A percentile compares a stretch with the other conserved stretches of the same genome.
Evolutionary conservation across 345 rosid species (phyloP).

Genomic region (Streptanthus diversifolius): DNA sequence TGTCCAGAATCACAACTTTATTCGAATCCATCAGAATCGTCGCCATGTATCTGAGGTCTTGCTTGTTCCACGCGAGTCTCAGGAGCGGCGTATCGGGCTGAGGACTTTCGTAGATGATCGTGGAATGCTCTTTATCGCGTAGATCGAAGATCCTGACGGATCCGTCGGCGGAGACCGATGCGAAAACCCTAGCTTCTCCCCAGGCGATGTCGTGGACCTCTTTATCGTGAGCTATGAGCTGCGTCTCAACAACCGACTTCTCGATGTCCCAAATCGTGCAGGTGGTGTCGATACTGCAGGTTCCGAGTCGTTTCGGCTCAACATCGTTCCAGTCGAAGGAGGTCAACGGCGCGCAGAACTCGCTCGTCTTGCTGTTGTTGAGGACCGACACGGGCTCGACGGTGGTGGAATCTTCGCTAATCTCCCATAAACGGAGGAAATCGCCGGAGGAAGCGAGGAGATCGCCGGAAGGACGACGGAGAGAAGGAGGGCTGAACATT

Average conservation of each 20-base stretch:
- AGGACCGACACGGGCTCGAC: constrained; percentile 53
- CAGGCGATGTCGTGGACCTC: constrained; percentile 85
- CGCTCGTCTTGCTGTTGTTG: constrained; percentile 68
- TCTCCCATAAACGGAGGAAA: constrained; percentile 73
- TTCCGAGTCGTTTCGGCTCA: constrained; percentile 86
- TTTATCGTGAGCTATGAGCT: constrained; percentile 78
- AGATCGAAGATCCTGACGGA: constrained; percentile 72
- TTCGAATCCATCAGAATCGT: constrained; percentile 79
- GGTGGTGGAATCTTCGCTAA: constrained; percentile 38
- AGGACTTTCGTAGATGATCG: constrained; percentile 76
- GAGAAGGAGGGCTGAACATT: constrained; percentile 63
- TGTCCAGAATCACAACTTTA: constrained; percentile 73
- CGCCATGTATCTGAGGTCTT: constrained; percentile 75
- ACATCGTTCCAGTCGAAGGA: constrained; percentile 97
- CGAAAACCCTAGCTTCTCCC: constrained; percentile 78
- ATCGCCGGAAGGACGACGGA: constrained; percentile 39
- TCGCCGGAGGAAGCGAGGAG: constrained; percentile 82
- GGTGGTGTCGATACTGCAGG: constrained; percentile 88
- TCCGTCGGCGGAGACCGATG: constrained; percentile 79
- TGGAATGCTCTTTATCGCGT: constrained; percentile 76
- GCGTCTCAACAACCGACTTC: constrained; percentile 73
- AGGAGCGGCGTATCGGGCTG: constrained; percentile 70
- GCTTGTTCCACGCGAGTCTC: constrained; percentile 83
- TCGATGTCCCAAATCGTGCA: constrained; percentile 97
- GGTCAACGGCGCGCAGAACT: constrained; percentile 78